Base-by-base conservation (phyloP, 768 basidiomycete species). In the Leucogyrophana mollusca region DNA sequence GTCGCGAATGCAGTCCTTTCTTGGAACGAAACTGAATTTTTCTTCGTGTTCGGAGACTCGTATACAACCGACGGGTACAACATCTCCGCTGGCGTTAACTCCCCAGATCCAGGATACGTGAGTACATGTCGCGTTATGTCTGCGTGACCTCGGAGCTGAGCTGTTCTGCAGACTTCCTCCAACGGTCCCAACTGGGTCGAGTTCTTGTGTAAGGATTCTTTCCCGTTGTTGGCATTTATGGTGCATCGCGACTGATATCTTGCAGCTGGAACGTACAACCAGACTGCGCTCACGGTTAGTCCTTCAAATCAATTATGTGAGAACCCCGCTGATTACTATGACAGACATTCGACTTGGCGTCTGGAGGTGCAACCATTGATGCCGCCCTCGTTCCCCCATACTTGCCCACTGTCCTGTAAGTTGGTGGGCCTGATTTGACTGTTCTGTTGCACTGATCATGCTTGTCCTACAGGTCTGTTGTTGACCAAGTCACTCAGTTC, bases 321-420 rank as follows among this genome's bases (percentile, higher is more conserved):
- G 17, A 53, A 6, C 52, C 18, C 9, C 8, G 20, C 4, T 46
- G 17, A 46, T 45, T 10, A 6, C 10, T 10, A 46, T 16, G n/a
- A 7, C 67, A 80, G 54, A 82, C 79, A 0, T 87, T 82, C 61
- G 80, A 86, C 65, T 79, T 79, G 49, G 85, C 85, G 0, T 81
- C 76, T 45, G 80, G 83, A 18, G 85, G 80, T 22, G 85, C 82
- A 18, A 84, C 82, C 22, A 84, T 85, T 49, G 73, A 85, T 53
- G 66, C 76, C 5, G 70, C 55, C 23, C 72, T 86, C 25, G 83
- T 86, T 27, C 51, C 69, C 3, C 81, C 82, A 4, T 81, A 73
- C 53, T 48, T 55, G 30, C 69, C 80, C 0, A 75, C 72, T 1
- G 78, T 83, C 11, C 61, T 78, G 38, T 79, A 73, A 9, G 59